Conservation (phyloP, 2,329 filamentous ascomycete species). For the Penicillium sumatraense region DNA sequence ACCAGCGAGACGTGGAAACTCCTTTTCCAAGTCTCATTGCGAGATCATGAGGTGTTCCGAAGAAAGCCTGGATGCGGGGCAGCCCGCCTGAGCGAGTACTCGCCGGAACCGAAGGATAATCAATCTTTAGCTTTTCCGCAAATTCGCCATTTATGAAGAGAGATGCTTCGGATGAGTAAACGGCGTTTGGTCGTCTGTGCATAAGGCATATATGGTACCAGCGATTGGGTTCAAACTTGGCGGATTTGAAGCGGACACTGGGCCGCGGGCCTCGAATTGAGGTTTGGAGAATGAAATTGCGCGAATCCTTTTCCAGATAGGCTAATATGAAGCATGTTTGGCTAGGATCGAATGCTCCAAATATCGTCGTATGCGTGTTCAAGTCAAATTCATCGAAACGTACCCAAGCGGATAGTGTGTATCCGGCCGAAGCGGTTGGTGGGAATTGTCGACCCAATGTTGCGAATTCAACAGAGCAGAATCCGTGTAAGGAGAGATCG, state of each 20-base stretch:
- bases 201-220: slow-evolving; percentile 97
- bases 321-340: slow-evolving; percentile 93
- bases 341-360: slow-evolving; percentile 88
- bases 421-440: slow-evolving; percentile 76
- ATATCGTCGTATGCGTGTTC: slow-evolving; percentile 87
- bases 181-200: slow-evolving; percentile 77
- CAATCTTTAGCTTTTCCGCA: slow-evolving; percentile 85
- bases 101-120: slow-evolving; percentile 80
- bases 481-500: slow-evolving; percentile 85
- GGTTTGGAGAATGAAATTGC: slow-evolving; percentile 93
- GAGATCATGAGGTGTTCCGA: slow-evolving; percentile 89
- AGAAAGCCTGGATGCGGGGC: slow-evolving; percentile 80
- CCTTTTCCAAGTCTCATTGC: slow-evolving; percentile 75
- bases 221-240: slow-evolving; percentile 71
- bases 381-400: slow-evolving; percentile 85
- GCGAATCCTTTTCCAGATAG: slow-evolving; percentile 91
- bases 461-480: slow-evolving; percentile 85
- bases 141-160: slow-evolving; percentile 94
- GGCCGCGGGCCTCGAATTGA: slow-evolving; percentile 84
- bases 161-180: slow-evolving; percentile 77
- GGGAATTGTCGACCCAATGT: slow-evolving; percentile 87
- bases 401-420: slow-evolving; percentile 89
- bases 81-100: slow-evolving; percentile 57
- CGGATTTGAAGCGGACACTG: slow-evolving; percentile 90
- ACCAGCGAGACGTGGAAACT: slow-evolving; percentile 79